Evolutionary conservation across 2,329 filamentous ascomycete genomes (phyloP).

Genomic region (Orbilia javanica): DNA sequence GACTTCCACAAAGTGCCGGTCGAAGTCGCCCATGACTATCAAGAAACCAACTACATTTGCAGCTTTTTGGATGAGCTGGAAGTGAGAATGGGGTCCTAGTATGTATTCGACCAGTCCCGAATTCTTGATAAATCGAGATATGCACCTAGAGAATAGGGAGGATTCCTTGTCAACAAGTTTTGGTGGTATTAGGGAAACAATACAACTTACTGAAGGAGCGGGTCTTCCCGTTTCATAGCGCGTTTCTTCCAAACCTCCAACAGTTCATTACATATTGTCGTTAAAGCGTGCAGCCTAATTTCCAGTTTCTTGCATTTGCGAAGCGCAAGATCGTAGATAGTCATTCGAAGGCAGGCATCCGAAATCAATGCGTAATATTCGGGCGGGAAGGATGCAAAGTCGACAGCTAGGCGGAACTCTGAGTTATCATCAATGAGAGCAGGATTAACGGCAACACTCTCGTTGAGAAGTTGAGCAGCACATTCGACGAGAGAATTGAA

Average conservation of each 20-base stretch:
- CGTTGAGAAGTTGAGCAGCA: conserved; percentile 49
- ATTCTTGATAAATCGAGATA: conserved; percentile 77
- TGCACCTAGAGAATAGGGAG: conserved; percentile 65
- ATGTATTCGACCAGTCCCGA: conserved; percentile 86
- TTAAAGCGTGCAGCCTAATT: conserved; percentile 81
- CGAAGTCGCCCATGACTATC: conserved; percentile 81
- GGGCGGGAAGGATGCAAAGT: conserved; percentile 34
- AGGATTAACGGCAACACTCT: conserved; percentile 39
- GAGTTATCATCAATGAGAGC: conserved; percentile 45
- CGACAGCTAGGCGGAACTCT: conserved; percentile 42
- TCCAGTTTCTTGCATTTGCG: conserved; percentile 67
- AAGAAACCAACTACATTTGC: conserved; percentile 89
- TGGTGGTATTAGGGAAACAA: neutral
- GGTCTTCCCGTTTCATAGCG: conserved; percentile 64
- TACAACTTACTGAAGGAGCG: conserved; percentile 62
- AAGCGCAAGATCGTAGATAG: conserved; percentile 51
- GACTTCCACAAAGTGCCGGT: conserved; percentile 77
- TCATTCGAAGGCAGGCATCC: conserved; percentile 51
- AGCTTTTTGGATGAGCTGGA: conserved; percentile 85
- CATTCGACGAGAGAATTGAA: conserved; percentile 50
- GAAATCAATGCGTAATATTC: conserved; percentile 52
- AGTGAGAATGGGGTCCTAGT: conserved; percentile 89
- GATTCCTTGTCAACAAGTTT: conserved; percentile 8
- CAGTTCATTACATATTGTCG: conserved; percentile 78
- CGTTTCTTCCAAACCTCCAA: conserved; percentile 74